Conservation (phyloP, 1,139 yeast species). For the Schwanniomyces etchellsii region DNA sequence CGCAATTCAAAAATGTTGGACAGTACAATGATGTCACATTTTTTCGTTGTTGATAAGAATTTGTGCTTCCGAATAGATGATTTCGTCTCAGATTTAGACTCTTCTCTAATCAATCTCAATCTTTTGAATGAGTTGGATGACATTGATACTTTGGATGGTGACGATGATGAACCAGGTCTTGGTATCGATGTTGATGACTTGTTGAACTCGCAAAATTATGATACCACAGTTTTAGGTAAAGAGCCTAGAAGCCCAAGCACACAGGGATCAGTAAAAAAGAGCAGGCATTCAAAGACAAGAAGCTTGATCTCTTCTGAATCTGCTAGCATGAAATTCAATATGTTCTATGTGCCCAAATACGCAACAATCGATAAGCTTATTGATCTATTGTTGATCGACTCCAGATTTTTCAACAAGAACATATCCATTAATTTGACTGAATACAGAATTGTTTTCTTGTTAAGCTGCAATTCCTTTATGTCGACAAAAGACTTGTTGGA, state of each 20-base stretch:
- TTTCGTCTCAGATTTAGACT: constrained; percentile 28
- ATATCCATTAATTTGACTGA: constrained; percentile 39
- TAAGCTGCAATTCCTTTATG: constrained; percentile 39
- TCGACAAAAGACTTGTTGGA: constrained; percentile 39
- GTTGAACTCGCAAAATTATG: constrained; percentile 37
- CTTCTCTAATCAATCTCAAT: constrained; percentile 11
- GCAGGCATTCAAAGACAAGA: constrained; percentile 3
- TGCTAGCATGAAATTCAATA: constrained; percentile 8
- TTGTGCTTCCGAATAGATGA: constrained; percentile 36
- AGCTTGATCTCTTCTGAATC: constrained; percentile 8
- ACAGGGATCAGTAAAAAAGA: constrained; percentile 3
- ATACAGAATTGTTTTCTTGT: constrained; percentile 38
- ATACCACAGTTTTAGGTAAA: constrained; percentile 22
- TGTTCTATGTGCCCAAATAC: constrained; percentile 34
- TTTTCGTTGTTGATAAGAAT: constrained; percentile 27
- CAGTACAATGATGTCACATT: constrained; percentile 15
- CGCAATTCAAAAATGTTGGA: constrained; percentile 11
- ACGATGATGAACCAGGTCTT: constrained; percentile 35
- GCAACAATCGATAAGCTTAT: constrained; percentile 37
- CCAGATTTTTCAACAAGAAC: constrained; percentile 31
- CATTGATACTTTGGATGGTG: constrained; percentile 27
- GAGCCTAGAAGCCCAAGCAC: constrained; percentile 6
- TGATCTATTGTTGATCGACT: constrained; percentile 37
- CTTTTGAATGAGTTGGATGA: constrained; percentile 21
- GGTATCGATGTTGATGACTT: constrained; percentile 46